Evolutionary conservation across 495 filamentous ascomycete species (phyloP), one percentile per base, ranked within the genome.

Genomic region (Neurospora sp.): DNA sequence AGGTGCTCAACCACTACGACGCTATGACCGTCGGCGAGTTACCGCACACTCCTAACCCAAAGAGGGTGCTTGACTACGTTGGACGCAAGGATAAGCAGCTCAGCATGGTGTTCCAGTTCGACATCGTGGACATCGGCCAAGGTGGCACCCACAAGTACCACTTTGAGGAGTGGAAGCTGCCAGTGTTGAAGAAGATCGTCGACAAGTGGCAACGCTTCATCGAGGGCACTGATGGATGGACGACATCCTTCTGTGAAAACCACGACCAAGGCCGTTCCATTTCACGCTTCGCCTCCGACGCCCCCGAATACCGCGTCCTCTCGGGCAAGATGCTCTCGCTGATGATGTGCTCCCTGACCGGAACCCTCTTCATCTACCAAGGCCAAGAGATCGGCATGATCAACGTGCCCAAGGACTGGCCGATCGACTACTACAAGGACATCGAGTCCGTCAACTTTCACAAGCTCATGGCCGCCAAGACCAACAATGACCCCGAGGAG

Each of bases 61-160:
- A 85, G 41, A 86, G 92, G 75, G 88, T 92, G 1, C 82, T 92
- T 38, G 83, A 85, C 16, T 87, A 87, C 39, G 87, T 93, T 31
- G 83, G 86, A 4, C 82, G 84, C 14, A 85, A 86, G 54, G 87
- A 89, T 38, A 82, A 84, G 66, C 89, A 93, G 77, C 83, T 93
- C 62, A 88, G 88, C 81, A 94, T 94, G 92, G 87, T 92, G 38
- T 93, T 94, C 82, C 88, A 91, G 74, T 93, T 93, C 74, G 90
- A 92, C 74, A 83, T 85, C 62, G 86, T 89, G 16, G 87, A 89
- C 73, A 82, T 92, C 39, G 91, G 90, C 9, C 78, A 87, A 70
- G 88, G 88, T 12, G 74, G 78, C 8, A 81, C 84, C 9, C 83
- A 86, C 70, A 81, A 78, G 72, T 84, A 81, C 74, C 72, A 76